phyloP scores from a whole-genome alignment of 805 yeast species.

The Kluyveromyces starmeri region DNA sequence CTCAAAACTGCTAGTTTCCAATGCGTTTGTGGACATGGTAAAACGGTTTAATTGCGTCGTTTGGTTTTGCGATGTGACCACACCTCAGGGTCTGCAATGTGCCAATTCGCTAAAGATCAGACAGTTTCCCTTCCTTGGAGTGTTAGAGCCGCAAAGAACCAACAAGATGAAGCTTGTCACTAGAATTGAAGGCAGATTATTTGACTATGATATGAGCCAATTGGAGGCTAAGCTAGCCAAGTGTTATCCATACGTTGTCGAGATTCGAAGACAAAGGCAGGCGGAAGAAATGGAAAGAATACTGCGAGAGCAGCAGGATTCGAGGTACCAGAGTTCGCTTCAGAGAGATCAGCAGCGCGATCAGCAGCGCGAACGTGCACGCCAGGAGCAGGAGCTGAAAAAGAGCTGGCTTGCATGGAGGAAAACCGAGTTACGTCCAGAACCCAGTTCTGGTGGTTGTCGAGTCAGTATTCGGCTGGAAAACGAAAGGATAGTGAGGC shows the following conservation, averaged over 20 bases:
- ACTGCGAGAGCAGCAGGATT: constrained; percentile 64
- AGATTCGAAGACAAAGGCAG: constrained; percentile 55
- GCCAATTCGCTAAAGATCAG: constrained; percentile 66
- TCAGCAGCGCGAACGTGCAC: constrained; percentile 26
- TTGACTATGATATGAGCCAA: constrained; percentile 11
- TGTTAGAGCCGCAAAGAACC: constrained; percentile 57
- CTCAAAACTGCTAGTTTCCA: constrained; percentile 43
- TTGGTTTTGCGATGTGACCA: constrained; percentile 86
- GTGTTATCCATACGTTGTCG: constrained; percentile 33
- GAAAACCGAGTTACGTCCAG: constrained; percentile 24
- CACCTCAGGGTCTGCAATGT: constrained; percentile 76
- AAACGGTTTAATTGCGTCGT: constrained; percentile 46
- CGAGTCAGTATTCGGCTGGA: constrained; percentile 62
- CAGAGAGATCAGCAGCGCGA: constrained; percentile 54
- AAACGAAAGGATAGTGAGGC: constrained; percentile 50
- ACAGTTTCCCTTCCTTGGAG: constrained; percentile 73
- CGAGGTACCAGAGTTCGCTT: constrained; percentile 64
- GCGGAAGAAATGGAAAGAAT: constrained; percentile 49
- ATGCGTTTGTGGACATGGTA: constrained; percentile 39
- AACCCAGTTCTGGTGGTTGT: constrained; percentile 32
- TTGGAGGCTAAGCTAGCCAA: constrained; percentile 18
- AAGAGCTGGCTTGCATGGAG: constrained; percentile 46
- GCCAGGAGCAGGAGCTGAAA: constrained; percentile 13
- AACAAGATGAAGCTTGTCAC: constrained; percentile 25
- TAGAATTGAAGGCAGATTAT: constrained; percentile 18